A percentile compares a stretch with the other conserved stretches of the same genome.
phyloP scores from a whole-genome alignment of 192 early-diverging fungal species.

The Coemansia javaensis region DNA sequence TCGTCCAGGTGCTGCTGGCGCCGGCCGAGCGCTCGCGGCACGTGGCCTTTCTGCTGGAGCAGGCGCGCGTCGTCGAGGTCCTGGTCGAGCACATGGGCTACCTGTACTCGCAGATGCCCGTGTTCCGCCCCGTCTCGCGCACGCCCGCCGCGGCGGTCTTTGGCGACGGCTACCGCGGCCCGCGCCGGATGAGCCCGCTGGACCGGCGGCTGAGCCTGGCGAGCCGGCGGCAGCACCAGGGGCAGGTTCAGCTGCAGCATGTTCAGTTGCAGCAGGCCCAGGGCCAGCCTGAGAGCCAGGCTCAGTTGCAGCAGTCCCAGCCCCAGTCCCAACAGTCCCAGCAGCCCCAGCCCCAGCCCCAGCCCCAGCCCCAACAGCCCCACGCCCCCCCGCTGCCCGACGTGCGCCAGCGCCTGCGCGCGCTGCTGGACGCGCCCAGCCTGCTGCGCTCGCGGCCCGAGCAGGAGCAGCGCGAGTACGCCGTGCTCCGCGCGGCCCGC shows the following conservation, averaged over 20 bases:
- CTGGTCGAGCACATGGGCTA: slow-evolving; percentile 44
- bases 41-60: slow-evolving; percentile 30
- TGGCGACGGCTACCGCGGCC: slow-evolving; percentile 13
- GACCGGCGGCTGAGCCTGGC: slow-evolving; percentile 4
- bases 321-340: too few relatives aligned
- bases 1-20: slow-evolving; percentile 37
- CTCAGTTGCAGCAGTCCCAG: too few relatives aligned
- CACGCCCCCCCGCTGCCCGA: background rate
- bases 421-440: slow-evolving; percentile 8
- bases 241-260: too few relatives aligned
- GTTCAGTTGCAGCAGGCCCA: too few relatives aligned
- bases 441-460: slow-evolving; percentile 16
- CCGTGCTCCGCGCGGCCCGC: slow-evolving; percentile 12
- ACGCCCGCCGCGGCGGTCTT: slow-evolving; percentile 18
- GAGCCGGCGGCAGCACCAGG: too few relatives aligned
- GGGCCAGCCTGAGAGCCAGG: too few relatives aligned
- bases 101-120: slow-evolving; percentile 36
- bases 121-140: slow-evolving; percentile 33
- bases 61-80: slow-evolving; percentile 28
- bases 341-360: too few relatives aligned
- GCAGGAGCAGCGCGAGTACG: slow-evolving; percentile 26
- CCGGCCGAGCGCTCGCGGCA: slow-evolving; percentile 17
- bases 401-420: slow-evolving; percentile 2
- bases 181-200: slow-evolving; percentile 14
- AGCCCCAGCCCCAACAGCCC: too few relatives aligned